A percentile compares a stretch with the other conserved stretches of the same genome.
These are phyloP conservation scores for Zizania palustris DNA, from an alignment of 202 grass and related monocot genomes.

Conservation along the genomic window DNA sequence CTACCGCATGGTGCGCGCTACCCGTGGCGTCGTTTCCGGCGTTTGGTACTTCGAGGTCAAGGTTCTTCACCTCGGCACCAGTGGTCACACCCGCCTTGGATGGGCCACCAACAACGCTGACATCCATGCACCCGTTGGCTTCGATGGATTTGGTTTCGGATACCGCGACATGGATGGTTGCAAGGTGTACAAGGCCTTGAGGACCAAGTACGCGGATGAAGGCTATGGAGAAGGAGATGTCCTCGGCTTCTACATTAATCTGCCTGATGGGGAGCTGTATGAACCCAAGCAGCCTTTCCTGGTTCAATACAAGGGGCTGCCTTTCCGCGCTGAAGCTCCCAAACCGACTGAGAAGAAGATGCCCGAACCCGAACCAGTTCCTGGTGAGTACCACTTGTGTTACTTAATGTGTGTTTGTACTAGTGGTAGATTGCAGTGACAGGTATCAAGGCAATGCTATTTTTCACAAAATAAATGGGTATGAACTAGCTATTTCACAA, in stretches of 20 bases:
- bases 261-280: conserved; percentile 72
- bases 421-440: too few relatives aligned
- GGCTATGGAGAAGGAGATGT: conserved; percentile 71
- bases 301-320: conserved; percentile 76
- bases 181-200: conserved; percentile 80
- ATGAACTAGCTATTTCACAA: too few relatives aligned
- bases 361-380: conserved; percentile 12
- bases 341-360: conserved; percentile 73
- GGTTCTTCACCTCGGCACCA: conserved; percentile 56
- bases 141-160: conserved; percentile 72
- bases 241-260: conserved; percentile 80
- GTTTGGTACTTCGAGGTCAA: conserved; percentile 89
- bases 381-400: too few relatives aligned
- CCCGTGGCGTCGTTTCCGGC: conserved; percentile 67
- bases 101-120: conserved; percentile 86
- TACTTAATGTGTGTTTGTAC: too few relatives aligned
- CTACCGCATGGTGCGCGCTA: conserved; percentile 86
- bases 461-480: too few relatives aligned
- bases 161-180: conserved; percentile 79
- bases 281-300: conserved; percentile 76
- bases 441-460: too few relatives aligned
- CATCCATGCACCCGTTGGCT: conserved; percentile 82
- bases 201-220: conserved; percentile 66
- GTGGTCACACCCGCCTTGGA: conserved; percentile 76
- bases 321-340: conserved; percentile 56